phyloP scores from a whole-genome alignment of 345 rosid species.

The Rubroshorea leprosula region DNA sequence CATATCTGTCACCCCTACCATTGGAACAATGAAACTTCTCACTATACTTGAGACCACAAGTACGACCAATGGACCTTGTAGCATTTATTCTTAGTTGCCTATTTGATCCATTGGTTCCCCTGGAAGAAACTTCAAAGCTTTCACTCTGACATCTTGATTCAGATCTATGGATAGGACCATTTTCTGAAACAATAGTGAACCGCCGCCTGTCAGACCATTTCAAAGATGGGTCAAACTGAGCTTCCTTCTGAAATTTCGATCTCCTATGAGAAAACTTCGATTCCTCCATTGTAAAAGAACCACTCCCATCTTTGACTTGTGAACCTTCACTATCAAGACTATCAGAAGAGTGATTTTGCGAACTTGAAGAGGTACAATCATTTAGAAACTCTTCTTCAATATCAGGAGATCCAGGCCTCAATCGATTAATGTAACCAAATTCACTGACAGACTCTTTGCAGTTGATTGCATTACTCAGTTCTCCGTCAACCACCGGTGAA shows the following conservation, averaged over 20 bases:
- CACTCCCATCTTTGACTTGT: conserved; percentile 42
- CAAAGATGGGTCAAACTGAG: conserved; percentile 38
- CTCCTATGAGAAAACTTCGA: conserved; percentile 46
- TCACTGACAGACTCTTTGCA: conserved; percentile 19
- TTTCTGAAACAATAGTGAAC: conserved; percentile 41
- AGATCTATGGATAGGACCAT: conserved; percentile 36
- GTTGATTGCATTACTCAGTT: conserved; percentile 4
- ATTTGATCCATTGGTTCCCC: conserved; percentile 44
- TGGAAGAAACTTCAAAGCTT: conserved; percentile 41
- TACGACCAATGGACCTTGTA: conserved; percentile 43
- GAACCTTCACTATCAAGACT: conserved; percentile 22
- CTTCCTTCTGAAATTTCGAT: conserved; percentile 49
- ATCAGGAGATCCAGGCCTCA: conserved; percentile 54
- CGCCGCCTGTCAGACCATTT: conserved; percentile 63
- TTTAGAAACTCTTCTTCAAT: conserved; percentile 32
- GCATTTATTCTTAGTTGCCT: conserved; percentile 45
- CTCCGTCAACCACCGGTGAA: conserved; percentile 35
- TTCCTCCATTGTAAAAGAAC: conserved; percentile 42
- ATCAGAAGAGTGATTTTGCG: conserved; percentile 38
- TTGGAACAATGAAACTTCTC: conserved; percentile 55
- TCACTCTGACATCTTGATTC: conserved; percentile 55
- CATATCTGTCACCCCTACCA: conserved; percentile 51
- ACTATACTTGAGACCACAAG: conserved; percentile 38
- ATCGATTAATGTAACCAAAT: conserved; percentile 36
- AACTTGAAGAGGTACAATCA: conserved; percentile 27